A percentile compares a stretch with the other conserved stretches of the same genome.
phyloP scores from a whole-genome alignment of 805 yeast species.

The Yarrowia sp. region DNA sequence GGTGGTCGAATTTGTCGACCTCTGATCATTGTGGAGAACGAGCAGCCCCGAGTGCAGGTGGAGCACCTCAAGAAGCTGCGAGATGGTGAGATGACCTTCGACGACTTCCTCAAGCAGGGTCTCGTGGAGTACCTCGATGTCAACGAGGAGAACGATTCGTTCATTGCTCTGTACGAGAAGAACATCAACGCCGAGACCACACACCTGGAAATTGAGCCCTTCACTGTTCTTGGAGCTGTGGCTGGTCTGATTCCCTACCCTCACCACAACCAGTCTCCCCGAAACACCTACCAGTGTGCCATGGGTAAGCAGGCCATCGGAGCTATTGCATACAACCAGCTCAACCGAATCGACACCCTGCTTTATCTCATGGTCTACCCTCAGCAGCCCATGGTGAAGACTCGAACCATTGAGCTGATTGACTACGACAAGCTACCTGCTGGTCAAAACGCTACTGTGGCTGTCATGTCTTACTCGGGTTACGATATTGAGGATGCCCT shows the following conservation, averaged over 20 bases:
- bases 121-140: constrained; percentile 94
- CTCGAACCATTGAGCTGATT: constrained; percentile 92
- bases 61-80: constrained; percentile 64
- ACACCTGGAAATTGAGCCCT: constrained; percentile 93
- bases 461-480: constrained; percentile 98
- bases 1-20: constrained; percentile 99
- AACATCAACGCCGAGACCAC: constrained; percentile 61
- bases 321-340: constrained; percentile 96
- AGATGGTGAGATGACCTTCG: constrained; percentile 77
- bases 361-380: constrained; percentile 97
- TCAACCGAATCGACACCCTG: constrained; percentile 90
- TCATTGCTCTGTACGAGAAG: constrained; percentile 82
- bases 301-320: constrained; percentile 99
- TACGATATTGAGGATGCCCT: constrained; percentile 99
- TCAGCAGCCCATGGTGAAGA: constrained; percentile 98
- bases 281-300: constrained; percentile 91
- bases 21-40: constrained; percentile 77
- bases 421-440: constrained; percentile 97
- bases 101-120: constrained; percentile 82
- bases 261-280: constrained; percentile 88
- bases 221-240: constrained; percentile 87
- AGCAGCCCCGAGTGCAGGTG: constrained; percentile 65
- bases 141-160: constrained; percentile 93
- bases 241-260: constrained; percentile 92
- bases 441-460: constrained; percentile 98